Evolutionary conservation across 805 yeast genomes (phyloP).

Genomic region (Hanseniaspora taiwanica): DNA sequence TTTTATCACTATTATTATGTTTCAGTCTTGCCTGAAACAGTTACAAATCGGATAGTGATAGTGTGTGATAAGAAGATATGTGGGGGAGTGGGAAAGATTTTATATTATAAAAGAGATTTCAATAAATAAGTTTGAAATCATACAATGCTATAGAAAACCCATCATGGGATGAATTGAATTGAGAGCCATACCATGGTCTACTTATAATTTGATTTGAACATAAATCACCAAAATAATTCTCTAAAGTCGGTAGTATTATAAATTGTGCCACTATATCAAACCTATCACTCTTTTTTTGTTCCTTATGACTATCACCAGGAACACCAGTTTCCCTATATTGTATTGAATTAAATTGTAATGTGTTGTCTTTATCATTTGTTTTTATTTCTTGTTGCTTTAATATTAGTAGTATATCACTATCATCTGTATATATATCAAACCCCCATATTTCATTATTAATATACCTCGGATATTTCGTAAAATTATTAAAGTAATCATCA

Average conservation of each 20-base stretch:
- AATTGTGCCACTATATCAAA: constrained; percentile 24
- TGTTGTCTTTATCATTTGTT: no score
- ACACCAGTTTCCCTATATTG: constrained; percentile 6
- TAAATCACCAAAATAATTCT: constrained; percentile 44
- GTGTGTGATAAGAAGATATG: no score
- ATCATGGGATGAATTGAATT: constrained; percentile 40
- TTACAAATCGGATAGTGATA: no score
- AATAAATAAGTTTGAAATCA: constrained; percentile 7
- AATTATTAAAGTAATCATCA: constrained; percentile 11
- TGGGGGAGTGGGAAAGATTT: no score
- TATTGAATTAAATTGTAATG: no score
- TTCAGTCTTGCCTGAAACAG: no score
- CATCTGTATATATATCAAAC: constrained; percentile 85
- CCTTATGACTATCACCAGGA: constrained; percentile 14
- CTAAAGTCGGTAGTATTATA: constrained; percentile 54
- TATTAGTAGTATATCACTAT: constrained; percentile 68
- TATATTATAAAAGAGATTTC: background rate
- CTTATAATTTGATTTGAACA: constrained; percentile 60
- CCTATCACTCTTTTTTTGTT: constrained; percentile 7
- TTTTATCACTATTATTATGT: no score
- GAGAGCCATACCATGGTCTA: constrained; percentile 45
- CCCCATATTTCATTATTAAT: constrained; percentile 69
- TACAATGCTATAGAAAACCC: constrained; percentile 64
- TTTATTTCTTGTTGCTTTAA: constrained; percentile 42
- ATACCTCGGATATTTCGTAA: constrained; percentile 26